These are phyloP conservation scores for Dendrobium nobile DNA, from an alignment of 106 monocot genomes.

Conservation along the genomic window DNA sequence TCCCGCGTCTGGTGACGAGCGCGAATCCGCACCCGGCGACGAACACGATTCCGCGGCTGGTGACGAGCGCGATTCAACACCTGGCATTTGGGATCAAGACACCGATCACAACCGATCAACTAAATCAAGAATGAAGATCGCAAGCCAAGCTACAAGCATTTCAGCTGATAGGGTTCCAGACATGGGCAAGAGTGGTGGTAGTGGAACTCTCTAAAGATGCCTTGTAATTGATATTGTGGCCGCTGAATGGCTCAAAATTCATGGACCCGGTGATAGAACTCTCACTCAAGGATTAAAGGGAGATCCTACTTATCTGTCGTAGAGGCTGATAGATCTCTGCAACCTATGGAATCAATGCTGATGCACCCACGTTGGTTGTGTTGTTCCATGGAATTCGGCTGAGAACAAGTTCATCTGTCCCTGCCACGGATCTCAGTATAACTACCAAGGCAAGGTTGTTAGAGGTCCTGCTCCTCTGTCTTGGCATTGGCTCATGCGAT, in stretches of 20 bases:
- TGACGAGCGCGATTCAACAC: too few species aligned
- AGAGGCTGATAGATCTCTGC: conserved; percentile 73
- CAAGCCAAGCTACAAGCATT: conserved; percentile 57
- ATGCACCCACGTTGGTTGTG: conserved; percentile 95
- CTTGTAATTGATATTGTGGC: conserved; percentile 72
- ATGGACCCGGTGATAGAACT: conserved; percentile 87
- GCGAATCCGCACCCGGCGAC: too few species aligned
- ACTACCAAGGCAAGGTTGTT: conserved; percentile 86
- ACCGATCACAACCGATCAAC: too few species aligned
- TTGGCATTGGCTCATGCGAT: too few species aligned
- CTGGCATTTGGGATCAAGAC: too few species aligned
- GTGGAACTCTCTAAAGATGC: conserved; percentile 74
- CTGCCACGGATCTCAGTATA: conserved; percentile 97
- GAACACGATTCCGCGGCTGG: too few species aligned
- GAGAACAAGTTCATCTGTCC: conserved; percentile 99
- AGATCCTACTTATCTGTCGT: conserved; percentile 93
- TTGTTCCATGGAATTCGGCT: conserved; percentile 83
- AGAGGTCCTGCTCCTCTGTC: conserved; percentile 87
- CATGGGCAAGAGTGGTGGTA: conserved; percentile 57
- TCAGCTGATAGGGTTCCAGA: conserved; percentile 67
- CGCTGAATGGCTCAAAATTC: conserved; percentile 67
- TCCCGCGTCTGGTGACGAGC: too few species aligned
- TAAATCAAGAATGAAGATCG: conserved; percentile 11
- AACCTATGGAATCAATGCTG: conserved; percentile 89
- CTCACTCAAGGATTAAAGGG: conserved; percentile 94